Evolutionary conservation across 164 flowering plant genomes (phyloP), one percentile per base, ranked within the genome.

Genomic region (Buxus sempervirens): DNA sequence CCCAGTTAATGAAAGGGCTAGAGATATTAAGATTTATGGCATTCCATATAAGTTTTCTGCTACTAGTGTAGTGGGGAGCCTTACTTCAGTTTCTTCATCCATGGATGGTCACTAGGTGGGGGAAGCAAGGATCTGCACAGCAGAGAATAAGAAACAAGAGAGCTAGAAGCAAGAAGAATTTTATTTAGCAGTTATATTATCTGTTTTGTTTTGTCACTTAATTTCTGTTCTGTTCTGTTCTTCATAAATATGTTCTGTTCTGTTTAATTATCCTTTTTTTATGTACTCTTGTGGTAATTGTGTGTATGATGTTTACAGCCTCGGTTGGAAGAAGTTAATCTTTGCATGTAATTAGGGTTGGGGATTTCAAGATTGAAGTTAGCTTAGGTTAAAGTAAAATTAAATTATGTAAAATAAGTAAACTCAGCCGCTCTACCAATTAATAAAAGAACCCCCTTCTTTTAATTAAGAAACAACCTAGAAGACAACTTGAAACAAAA

Each of bases 21-120:
- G 68, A 38, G 78, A 77, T 9, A 45, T 80, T 15, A 15, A 0
- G 2, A 62, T 77, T 19, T 53, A 70, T 21, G 73, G 73, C 13
- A 55, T 57, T 19, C 83, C 80, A 0, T 77, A 65, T 3, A 70
- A 75, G 72, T 80, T 80, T 48, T 69, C 72, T 10, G 42, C 80
- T 0, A 54, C 65, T 55, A 75, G 70, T 62, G 79, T 75, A 67
- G 61, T 67, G 16, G 82, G 79, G 9, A 65, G 66, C 59, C 64
- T 79, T 55, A 69, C 45, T 64, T 68, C 74, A 76, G 54, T 74
- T 41, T 63, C 71, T 48, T 66, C 66, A 12, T 71, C 64, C 4
- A 36, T 19, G 24, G 58, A 65, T 23, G 60, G 60, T 1, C 5
- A 14, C 60, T 1, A 57, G 25, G 24, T 6, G 13, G 60, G 58